phyloP scores from a whole-genome alignment of 208 protist genomes.

The Trichomonas tenax region DNA sequence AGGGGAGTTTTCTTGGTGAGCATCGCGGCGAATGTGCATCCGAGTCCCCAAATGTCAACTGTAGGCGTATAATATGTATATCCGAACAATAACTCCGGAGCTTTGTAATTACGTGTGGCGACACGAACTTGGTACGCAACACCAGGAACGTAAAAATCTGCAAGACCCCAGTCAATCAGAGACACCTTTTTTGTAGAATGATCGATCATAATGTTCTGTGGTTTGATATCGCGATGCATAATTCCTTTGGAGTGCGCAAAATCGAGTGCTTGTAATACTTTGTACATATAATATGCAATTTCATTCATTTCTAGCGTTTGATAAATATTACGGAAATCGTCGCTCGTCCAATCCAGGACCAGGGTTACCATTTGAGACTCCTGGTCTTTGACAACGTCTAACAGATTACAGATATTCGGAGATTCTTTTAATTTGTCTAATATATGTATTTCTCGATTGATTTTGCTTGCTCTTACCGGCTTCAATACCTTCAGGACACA shows the following conservation, averaged over 20 bases:
- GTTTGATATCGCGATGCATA: conserved; percentile 54
- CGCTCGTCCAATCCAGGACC: not conserved
- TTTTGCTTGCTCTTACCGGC: not conserved
- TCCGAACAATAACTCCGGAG: conserved; percentile 86
- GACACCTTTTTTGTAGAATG: conserved; percentile 68
- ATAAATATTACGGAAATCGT: not conserved
- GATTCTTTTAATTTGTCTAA: not conserved
- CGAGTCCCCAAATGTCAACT: conserved; percentile 94
- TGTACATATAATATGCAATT: not conserved
- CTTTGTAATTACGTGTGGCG: conserved; percentile 95
- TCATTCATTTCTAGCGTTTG: not conserved
- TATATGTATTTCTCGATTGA: not conserved
- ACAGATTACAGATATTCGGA: not conserved
- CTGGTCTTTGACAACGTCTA: not conserved
- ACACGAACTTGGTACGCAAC: conserved; percentile 90
- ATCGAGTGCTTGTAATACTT: not conserved
- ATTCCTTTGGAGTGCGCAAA: not conserved
- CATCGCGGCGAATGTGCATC: conserved; percentile 80
- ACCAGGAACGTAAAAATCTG: conserved; percentile 92
- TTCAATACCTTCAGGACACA: not conserved
- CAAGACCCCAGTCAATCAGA: conserved; percentile 82
- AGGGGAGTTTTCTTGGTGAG: conserved; percentile 70
- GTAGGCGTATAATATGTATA: conserved; percentile 92
- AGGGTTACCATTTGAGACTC: not conserved
- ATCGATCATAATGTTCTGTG: conserved; percentile 98